phyloP scores from a whole-genome alignment of 208 protist species.

The Crithidia brevicula region DNA sequence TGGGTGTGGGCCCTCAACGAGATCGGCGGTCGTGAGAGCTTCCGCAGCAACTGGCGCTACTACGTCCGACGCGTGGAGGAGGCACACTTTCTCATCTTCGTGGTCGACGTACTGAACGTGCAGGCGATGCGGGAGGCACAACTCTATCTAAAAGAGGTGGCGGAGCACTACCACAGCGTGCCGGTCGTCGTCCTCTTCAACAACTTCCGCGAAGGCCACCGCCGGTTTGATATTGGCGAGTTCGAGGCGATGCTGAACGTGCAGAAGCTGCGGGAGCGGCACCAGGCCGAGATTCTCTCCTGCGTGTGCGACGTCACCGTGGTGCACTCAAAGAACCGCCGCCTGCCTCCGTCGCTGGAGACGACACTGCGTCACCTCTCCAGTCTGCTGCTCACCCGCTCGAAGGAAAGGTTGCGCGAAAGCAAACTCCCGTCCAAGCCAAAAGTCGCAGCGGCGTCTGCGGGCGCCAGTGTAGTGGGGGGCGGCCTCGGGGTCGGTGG shows the following conservation, averaged over 20 bases:
- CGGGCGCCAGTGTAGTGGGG: conserved; percentile 4
- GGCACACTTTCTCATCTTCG: conserved; percentile 84
- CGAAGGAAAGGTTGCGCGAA: not conserved
- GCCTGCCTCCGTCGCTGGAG: conserved; percentile 43
- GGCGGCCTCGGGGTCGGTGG: conserved; percentile 8
- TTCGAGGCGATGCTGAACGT: conserved; percentile 47
- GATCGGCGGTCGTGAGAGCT: conserved; percentile 85
- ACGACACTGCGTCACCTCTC: conserved; percentile 51
- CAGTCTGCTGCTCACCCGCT: conserved; percentile 34
- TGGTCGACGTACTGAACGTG: conserved; percentile 67
- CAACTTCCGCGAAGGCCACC: conserved; percentile 63
- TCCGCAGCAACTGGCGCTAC: conserved; percentile 80
- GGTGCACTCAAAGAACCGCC: conserved; percentile 56
- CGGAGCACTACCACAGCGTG: conserved; percentile 43
- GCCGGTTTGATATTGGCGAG: conserved; percentile 40
- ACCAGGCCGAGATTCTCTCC: conserved; percentile 49
- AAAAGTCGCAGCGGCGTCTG: conserved; percentile 19
- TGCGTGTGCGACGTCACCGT: conserved; percentile 79
- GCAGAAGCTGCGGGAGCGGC: conserved; percentile 45
- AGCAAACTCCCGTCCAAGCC: conserved; percentile 20
- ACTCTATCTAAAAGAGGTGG: conserved; percentile 67
- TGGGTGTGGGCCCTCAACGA: conserved; percentile 85
- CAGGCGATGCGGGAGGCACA: conserved; percentile 45
- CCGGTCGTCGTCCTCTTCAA: conserved; percentile 87
- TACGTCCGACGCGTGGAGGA: conserved; percentile 65